These are phyloP conservation scores for Cucurbita ficifolia DNA, from an alignment of 306 rosid genomes.

Conservation along the genomic window DNA sequence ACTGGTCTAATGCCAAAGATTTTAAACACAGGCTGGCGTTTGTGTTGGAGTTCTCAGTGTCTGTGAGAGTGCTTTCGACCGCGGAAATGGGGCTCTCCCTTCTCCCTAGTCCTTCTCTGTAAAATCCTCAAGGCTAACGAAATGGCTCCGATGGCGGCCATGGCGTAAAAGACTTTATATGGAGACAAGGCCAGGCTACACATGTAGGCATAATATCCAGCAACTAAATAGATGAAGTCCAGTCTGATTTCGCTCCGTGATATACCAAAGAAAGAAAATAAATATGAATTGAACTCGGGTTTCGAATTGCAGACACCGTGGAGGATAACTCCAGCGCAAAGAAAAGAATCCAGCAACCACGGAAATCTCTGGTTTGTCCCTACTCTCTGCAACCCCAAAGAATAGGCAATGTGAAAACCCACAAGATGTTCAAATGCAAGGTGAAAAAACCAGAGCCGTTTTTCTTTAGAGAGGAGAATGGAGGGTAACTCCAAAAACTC, in stretches of 20 bases:
- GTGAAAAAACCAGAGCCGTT: background rate
- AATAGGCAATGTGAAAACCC: slow-evolving; percentile 7
- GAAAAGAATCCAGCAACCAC: slow-evolving; percentile 72
- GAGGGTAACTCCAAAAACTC: background rate
- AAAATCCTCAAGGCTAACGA: slow-evolving; percentile 38
- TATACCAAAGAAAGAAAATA: slow-evolving; percentile 30
- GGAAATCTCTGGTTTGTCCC: slow-evolving; percentile 62
- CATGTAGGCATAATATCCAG: slow-evolving; percentile 62
- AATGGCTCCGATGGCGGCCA: slow-evolving; percentile 58
- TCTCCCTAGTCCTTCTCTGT: slow-evolving; percentile 34
- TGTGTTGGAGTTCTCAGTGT: slow-evolving; percentile 25
- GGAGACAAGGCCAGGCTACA: slow-evolving; percentile 75
- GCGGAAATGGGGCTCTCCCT: slow-evolving; percentile 31
- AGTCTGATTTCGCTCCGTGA: slow-evolving; percentile 37
- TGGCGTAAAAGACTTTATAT: slow-evolving; percentile 39
- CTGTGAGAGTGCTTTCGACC: slow-evolving; percentile 69
- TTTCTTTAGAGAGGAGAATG: background rate
- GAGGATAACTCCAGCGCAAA: slow-evolving; percentile 67
- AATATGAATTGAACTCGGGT: slow-evolving; percentile 53
- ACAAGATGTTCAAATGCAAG: slow-evolving; percentile 4
- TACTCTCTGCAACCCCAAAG: slow-evolving; percentile 48
- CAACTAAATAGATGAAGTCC: slow-evolving; percentile 44
- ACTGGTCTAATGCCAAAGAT: background rate
- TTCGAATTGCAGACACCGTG: slow-evolving; percentile 63
- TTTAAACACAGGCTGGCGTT: background rate